Base-by-base conservation (phyloP, 2,329 filamentous ascomycete species). In the Fusarium sublunatum region DNA sequence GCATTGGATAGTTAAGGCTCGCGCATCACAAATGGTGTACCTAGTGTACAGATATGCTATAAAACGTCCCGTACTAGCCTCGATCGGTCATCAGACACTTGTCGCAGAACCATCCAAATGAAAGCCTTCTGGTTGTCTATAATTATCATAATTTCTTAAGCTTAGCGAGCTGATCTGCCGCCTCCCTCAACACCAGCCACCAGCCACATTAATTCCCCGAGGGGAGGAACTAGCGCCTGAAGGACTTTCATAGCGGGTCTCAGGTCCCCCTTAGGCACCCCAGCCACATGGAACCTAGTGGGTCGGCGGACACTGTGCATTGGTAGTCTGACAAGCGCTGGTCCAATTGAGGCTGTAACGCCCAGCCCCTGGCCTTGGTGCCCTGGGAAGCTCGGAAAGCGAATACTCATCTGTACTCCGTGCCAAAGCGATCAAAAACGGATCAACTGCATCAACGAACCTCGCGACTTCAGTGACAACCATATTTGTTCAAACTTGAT, bases 271-370 rank as follows among this genome's bases (percentile, higher is more conserved):
- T 51, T 70, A 61, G 19, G 19, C 19, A 48, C 51, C 56, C 68
- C 52, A 70, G 68, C 65, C 68, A 67, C 67, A 69, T 49, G 58
- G 38, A 44, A 51, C 51, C 31, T 50, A 48, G 65, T 51, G 44
- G 58, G 43, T 43, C 59, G 44, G 55, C 50, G 49, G 54, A 59
- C 65, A 69, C 68, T 68, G 55, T 65, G 52, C 55, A 60, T 51
- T 41, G 44, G 44, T 51, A 58, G 59, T 61, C 48, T 70, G 67
- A 65, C 62, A 67, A 53, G 54, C 45, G 54, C 56, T 55, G 53
- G 39, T 36, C 64, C 58, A 70, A 67, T 70, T 61, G 58, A 65
- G 63, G 63, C 52, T 57, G 61, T 54, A 48, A 67, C 31, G 47
- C 48, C 61, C 64, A 65, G 61, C 61, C 64, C 64, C 64, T 67